Percentiles rank a stretch among this genome's conserved stretches.
Conservation (phyloP, 306 rosid species). For the Gastrolobium bilobum region DNA sequence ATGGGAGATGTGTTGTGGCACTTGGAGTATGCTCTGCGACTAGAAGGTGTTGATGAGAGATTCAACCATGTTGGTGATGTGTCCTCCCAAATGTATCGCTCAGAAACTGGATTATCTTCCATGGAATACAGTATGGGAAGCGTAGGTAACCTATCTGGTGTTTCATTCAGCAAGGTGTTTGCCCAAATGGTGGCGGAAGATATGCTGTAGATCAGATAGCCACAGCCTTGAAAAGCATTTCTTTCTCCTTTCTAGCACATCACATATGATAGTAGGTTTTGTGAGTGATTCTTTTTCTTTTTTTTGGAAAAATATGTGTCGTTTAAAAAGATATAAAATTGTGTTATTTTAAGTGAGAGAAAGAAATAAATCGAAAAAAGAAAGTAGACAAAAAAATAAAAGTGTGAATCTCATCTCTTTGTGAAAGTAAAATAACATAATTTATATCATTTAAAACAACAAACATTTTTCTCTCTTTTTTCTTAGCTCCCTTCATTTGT, state of each 20-base stretch:
- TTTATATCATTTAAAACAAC: too few species aligned
- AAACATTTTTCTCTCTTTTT: neutral
- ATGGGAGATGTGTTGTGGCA: constrained; percentile 85
- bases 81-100: constrained; percentile 37
- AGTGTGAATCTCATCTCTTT: too few species aligned
- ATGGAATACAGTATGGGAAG: constrained; percentile 57
- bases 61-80: constrained; percentile 13
- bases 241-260: neutral
- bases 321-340: too few species aligned
- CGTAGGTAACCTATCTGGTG: constrained; percentile 57
- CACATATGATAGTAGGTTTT: neutral
- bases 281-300: too few species aligned
- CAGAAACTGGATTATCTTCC: constrained; percentile 50
- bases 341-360: too few species aligned
- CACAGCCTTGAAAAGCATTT: neutral
- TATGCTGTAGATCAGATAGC: constrained; percentile 50
- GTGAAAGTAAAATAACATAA: too few species aligned
- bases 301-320: too few species aligned
- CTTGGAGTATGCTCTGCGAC: constrained; percentile 69
- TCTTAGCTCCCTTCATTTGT: neutral
- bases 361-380: too few species aligned
- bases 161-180: constrained; percentile 80
- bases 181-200: constrained; percentile 80
- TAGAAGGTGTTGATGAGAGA: constrained; percentile 51
- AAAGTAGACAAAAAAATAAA: too few species aligned